Percentiles rank a stretch among this genome's conserved stretches.
Conservation (phyloP, 2,329 filamentous ascomycete genomes). For the Phoma sp. region DNA sequence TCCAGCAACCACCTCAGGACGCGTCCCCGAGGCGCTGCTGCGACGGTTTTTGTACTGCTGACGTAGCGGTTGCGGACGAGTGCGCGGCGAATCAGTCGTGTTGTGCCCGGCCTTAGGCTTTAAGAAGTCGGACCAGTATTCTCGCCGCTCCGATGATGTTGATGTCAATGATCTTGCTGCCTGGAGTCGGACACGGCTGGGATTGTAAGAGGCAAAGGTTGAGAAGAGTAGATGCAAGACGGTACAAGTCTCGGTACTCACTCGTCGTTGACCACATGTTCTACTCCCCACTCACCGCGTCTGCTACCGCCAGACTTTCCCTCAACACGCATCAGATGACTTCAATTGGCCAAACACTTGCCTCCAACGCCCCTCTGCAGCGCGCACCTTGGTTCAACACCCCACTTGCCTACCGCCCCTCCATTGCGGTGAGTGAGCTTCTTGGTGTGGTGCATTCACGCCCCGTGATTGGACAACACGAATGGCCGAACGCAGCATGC, state of each 20-base stretch:
- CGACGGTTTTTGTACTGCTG: slow-evolving; percentile 28
- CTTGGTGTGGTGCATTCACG: slow-evolving; percentile 1
- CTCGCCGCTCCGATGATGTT: neutral
- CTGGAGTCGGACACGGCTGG: too few relatives aligned
- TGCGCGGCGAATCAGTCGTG: slow-evolving; percentile 7
- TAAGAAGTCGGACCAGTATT: neutral
- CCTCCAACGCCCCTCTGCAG: neutral
- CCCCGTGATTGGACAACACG: slow-evolving; percentile 5
- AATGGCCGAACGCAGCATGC: too few relatives aligned
- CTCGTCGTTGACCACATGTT: too few relatives aligned
- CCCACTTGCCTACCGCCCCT: neutral
- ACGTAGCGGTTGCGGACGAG: slow-evolving; percentile 26
- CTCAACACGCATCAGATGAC: slow-evolving; percentile 9
- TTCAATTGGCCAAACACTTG: slow-evolving; percentile 8
- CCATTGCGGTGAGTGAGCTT: slow-evolving; percentile 1
- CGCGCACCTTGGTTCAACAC: neutral
- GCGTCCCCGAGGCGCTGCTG: slow-evolving; percentile 28
- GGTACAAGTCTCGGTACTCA: too few relatives aligned
- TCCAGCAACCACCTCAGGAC: slow-evolving; percentile 27
- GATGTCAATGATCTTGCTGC: too few relatives aligned
- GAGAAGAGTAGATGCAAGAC: too few relatives aligned
- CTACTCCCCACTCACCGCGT: too few relatives aligned
- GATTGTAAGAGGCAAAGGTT: too few relatives aligned
- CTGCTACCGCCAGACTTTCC: slow-evolving; percentile 12
- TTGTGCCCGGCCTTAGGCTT: slow-evolving; percentile 7